Evolutionary conservation across 2,329 filamentous ascomycete species (phyloP).

Genomic region (Botryotinia globosa): DNA sequence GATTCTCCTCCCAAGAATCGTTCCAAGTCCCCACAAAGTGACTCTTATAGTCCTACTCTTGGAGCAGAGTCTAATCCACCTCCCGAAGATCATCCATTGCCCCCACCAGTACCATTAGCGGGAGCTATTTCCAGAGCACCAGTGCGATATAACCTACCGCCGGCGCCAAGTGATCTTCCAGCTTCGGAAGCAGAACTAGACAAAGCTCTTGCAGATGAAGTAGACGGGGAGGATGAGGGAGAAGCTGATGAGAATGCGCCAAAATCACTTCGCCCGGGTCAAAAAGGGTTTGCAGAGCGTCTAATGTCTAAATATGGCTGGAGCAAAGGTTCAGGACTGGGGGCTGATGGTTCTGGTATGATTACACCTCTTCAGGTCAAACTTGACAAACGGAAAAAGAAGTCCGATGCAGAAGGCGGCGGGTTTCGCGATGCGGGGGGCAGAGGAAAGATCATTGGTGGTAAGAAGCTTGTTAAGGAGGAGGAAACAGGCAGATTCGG

Average conservation of each 20-base stretch:
- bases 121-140: slow-evolving; percentile 74
- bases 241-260: slow-evolving; percentile 41
- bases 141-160: slow-evolving; percentile 64
- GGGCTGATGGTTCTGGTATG: slow-evolving; percentile 79
- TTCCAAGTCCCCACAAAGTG: slow-evolving; percentile 36
- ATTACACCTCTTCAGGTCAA: slow-evolving; percentile 78
- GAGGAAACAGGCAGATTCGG: slow-evolving; percentile 59
- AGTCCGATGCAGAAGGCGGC: slow-evolving; percentile 73
- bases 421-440: slow-evolving; percentile 67
- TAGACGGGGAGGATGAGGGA: slow-evolving; percentile 38
- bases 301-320: slow-evolving; percentile 94
- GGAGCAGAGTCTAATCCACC: slow-evolving; percentile 30
- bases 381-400: slow-evolving; percentile 81
- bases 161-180: slow-evolving; percentile 50
- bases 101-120: slow-evolving; percentile 37
- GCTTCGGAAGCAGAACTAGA: slow-evolving; percentile 52
- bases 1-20: slow-evolving; percentile 44
- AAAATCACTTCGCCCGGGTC: slow-evolving; percentile 68
- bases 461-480: slow-evolving; percentile 48
- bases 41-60: slow-evolving; percentile 27
- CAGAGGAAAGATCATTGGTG: slow-evolving; percentile 78
- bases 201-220: slow-evolving; percentile 42
- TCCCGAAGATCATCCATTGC: slow-evolving; percentile 31
- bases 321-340: slow-evolving; percentile 83
- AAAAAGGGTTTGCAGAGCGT: slow-evolving; percentile 80